Conservation (phyloP, 441 rosid species). For the Raphanus hybrid region DNA sequence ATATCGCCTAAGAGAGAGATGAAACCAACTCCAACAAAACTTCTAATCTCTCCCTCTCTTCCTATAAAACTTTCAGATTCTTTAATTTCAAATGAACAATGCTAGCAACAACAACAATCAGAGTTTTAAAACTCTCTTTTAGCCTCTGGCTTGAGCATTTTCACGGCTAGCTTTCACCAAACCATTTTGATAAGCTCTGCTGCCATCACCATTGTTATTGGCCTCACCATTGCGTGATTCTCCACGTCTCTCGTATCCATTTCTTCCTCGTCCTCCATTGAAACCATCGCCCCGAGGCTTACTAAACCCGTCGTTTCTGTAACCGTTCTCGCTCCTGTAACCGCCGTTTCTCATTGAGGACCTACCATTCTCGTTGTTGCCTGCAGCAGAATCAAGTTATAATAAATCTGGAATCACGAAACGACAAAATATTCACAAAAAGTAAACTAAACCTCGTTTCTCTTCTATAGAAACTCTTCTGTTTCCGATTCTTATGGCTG, state of each 20-base stretch:
- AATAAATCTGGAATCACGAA: not conserved
- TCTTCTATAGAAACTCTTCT: slow-evolving; percentile 71
- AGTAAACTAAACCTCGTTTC: slow-evolving; percentile 61
- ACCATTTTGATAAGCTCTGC: slow-evolving; percentile 54
- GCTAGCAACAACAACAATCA: not conserved
- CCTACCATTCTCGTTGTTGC: slow-evolving; percentile 45
- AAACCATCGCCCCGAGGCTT: slow-evolving; percentile 48
- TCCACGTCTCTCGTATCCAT: slow-evolving; percentile 35
- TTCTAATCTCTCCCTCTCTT: slow-evolving; percentile 37
- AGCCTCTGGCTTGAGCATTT: slow-evolving; percentile 37
- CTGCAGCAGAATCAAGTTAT: slow-evolving; percentile 41
- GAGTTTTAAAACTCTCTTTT: not conserved
- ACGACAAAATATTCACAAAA: slow-evolving; percentile 1
- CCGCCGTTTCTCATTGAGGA: slow-evolving; percentile 50
- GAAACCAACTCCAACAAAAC: not conserved
- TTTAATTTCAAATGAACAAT: slow-evolving; percentile 23
- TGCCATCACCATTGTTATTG: slow-evolving; percentile 28
- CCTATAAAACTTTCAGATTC: slow-evolving; percentile 25
- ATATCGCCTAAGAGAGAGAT: not conserved
- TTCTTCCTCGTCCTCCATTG: no score
- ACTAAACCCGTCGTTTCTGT: slow-evolving; percentile 52
- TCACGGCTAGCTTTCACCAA: slow-evolving; percentile 42
- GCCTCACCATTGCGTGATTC: slow-evolving; percentile 49
- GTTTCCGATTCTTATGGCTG: slow-evolving; percentile 63
- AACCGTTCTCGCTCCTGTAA: no score